Evolutionary conservation across 2,329 filamentous ascomycete genomes (phyloP), one percentile per base, ranked within the genome.

Genomic region (Diaporthe caulivora): DNA sequence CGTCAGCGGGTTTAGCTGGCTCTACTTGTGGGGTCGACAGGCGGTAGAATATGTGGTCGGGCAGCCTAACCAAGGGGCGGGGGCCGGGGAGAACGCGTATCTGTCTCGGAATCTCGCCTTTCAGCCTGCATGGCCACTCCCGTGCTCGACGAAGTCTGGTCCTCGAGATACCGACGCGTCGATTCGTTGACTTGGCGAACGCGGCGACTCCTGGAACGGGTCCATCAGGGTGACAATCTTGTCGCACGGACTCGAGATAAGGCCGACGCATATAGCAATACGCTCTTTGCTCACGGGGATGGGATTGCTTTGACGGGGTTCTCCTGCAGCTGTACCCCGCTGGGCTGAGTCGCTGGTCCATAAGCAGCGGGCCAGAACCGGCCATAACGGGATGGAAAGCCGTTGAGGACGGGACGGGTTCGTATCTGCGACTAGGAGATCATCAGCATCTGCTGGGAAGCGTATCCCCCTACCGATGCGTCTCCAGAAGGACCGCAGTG

Each of bases 11-110:
- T 15, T 8, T 40, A 6, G 29, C 18, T 24, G 44, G 29, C 62
- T 49, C 11, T 10, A 34, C n/a, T 67, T 40, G 62, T 53, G 62
- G 62, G 31, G 47, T 40, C 26, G n/a, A 24, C 47, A 21, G 47
- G 44, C 47, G 11, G 24, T 1, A 13, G 18, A 47, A 65, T 21
- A 9, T 53, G 31, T 31, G 40, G 15, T 9, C 17, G 24, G 5
- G 31, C 47, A 51, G 62, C 47, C 47, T 67, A 3, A 47, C 62
- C 62, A 67, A 53, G 29, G n/a, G 62, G 44, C 44, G 47, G 47
- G 53, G 29, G 53, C 29, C 62, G 47, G 44, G 15, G 62, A 40
- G 15, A 51, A 51, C 47, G 31, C 62, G 47, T 53, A 51, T 53
- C 62, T 53, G 47, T 40, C 47, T 67, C 62, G 62, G 62, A 7